These are phyloP conservation scores for Alternaria consortialis DNA, from an alignment of 2,329 filamentous ascomycete genomes.

Conservation along the genomic window DNA sequence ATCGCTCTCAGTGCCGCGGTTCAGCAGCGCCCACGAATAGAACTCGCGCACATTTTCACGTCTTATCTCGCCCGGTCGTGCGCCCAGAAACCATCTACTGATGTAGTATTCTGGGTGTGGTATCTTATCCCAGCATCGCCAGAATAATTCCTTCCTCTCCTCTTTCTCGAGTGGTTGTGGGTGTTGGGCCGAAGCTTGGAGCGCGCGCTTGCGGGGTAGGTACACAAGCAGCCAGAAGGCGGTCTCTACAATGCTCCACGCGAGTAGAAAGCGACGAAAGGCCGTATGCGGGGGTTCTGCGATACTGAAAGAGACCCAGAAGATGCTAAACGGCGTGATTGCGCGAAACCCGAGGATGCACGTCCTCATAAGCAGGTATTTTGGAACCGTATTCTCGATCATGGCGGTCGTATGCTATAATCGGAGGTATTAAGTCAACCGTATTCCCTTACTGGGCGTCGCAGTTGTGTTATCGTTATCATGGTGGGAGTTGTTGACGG, in stretches of 20 bases:
- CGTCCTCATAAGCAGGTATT: conserved; percentile 58
- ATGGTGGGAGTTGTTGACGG: conserved; percentile 11
- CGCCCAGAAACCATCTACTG: conserved; percentile 71
- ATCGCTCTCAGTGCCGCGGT: conserved; percentile 55
- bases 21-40: conserved; percentile 73
- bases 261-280: conserved; percentile 49
- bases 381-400: conserved; percentile 52
- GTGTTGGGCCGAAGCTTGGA: conserved; percentile 63
- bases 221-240: conserved; percentile 65
- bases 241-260: conserved; percentile 61
- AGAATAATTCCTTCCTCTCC: conserved; percentile 65
- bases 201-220: conserved; percentile 60
- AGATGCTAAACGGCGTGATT: conserved; percentile 60
- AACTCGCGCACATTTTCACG: conserved; percentile 75
- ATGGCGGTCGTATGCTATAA: conserved; percentile 34
- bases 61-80: conserved; percentile 64
- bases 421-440: neutral
- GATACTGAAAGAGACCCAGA: conserved; percentile 54
- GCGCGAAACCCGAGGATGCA: conserved; percentile 60
- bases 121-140: conserved; percentile 64
- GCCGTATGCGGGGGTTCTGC: conserved; percentile 45
- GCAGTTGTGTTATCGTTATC: neutral
- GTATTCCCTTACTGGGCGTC: neutral
- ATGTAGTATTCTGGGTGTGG: conserved; percentile 66
- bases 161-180: conserved; percentile 57